Evolutionary conservation across 1,284 basidiomycete species (phyloP), one percentile per base, ranked within the genome.

Genomic region (Somion occarium): DNA sequence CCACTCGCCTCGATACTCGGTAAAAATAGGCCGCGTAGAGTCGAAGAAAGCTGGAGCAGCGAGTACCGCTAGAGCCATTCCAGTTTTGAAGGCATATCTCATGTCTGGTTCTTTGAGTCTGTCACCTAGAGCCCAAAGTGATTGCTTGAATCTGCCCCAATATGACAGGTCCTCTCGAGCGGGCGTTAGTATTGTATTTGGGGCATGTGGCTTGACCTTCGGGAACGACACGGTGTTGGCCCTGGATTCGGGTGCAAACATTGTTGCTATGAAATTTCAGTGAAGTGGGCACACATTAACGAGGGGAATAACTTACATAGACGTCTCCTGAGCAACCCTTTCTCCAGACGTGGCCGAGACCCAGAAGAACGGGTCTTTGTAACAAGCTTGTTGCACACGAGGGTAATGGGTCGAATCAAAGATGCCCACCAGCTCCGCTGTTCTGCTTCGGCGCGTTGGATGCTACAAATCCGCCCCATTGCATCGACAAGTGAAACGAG

Each of bases 1-100:
- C 95, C 95, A 98, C 67, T 98, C 93, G 38, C 93, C 93, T 61
- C 85, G 79, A 61, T 87, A 94, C 48, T 82, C 79, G 27, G 91
- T 73, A 63, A 97, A 98, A 3, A 83, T 71, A 1, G 85, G 85
- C 23, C 93, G 73, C 1, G 90, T 93, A 11, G 68, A 59, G 52
- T 91, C 85, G 50, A 91, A 86, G 65, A 94, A 97, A 0, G 93
- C 92, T 1, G 93, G 93, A 1, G 85, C 77, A 1, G 93, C 89
- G 2, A 97, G 72, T 19, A 95, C 71, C 0, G 91, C 88, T 43
- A 80, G 83, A 1, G 86, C 87, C 74, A 88, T 82, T 11, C 88
- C 94, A 0, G 87, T 85, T 67, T 97, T 97, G 71, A 97, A 76
- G 0, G 92, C 89, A 69, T 93, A 96, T 60, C 91, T 89, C 57